These are phyloP conservation scores for Wallacemonas sp. DNA, from an alignment of 208 protist genomes.

Conservation along the genomic window DNA sequence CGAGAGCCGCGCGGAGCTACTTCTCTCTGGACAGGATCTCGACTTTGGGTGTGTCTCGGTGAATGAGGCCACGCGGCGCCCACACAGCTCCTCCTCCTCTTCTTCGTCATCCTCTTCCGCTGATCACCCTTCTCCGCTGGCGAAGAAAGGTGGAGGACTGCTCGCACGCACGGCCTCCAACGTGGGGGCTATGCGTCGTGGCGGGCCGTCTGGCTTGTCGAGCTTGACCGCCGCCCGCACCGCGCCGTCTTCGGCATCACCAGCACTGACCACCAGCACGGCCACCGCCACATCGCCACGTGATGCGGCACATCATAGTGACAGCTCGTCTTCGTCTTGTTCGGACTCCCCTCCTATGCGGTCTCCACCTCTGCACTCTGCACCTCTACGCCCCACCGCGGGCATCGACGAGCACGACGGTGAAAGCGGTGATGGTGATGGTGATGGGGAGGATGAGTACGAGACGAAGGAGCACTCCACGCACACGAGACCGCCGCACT, in stretches of 20 bases:
- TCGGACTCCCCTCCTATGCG: no score
- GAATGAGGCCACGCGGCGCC: background rate
- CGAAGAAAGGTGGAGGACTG: conserved; percentile 3
- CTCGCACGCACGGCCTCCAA: conserved; percentile 4
- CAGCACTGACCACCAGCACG: no score
- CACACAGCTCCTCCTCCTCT: background rate
- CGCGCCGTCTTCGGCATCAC: no score
- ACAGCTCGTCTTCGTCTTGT: no score
- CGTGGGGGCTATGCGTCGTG: background rate
- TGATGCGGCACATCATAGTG: background rate
- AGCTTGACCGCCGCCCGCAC: no score
- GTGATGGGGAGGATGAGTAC: background rate
- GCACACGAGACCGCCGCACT: background rate
- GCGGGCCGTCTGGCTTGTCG: no score
- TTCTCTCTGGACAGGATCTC: conserved; percentile 37
- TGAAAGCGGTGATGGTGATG: background rate
- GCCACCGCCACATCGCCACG: no score
- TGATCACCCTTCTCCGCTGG: background rate
- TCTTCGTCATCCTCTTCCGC: background rate
- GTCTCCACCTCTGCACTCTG: no score
- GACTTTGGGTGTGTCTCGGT: conserved; percentile 30
- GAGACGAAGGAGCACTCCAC: background rate
- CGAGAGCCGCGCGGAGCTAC: conserved; percentile 39
- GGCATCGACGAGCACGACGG: background rate
- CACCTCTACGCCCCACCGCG: no score